These are phyloP conservation scores for Colletotrichum sp. DNA, from an alignment of 2,329 filamentous ascomycete genomes.

Conservation along the genomic window DNA sequence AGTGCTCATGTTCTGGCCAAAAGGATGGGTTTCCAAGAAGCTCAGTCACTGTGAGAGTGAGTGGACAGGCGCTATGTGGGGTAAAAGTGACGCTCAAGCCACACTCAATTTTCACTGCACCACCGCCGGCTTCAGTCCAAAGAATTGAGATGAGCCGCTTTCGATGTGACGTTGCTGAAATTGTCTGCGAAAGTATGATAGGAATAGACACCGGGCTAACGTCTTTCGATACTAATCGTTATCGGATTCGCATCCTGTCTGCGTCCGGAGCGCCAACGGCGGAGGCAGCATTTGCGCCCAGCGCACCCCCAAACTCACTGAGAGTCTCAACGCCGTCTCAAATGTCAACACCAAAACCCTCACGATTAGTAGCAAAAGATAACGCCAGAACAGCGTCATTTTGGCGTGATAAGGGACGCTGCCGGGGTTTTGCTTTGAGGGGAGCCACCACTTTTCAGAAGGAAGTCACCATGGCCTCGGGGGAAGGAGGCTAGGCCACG, in stretches of 20 bases:
- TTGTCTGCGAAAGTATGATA: not conserved
- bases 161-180: not conserved
- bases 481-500: no score
- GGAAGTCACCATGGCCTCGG: no score
- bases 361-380: not conserved
- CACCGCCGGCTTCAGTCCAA: not conserved
- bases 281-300: not conserved
- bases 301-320: not conserved
- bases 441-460: no score
- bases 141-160: not conserved
- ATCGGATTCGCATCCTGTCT: not conserved
- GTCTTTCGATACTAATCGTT: not conserved
- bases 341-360: not conserved
- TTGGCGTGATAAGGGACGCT: not conserved
- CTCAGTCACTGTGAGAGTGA: no score
- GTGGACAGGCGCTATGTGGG: constrained; percentile 1
- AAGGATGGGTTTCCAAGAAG: not conserved
- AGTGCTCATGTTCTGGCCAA: not conserved
- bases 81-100: constrained; percentile 6
- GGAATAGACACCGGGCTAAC: not conserved
- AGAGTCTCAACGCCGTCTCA: not conserved
- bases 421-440: no score
- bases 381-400: not conserved
- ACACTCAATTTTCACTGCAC: constrained; percentile 17
- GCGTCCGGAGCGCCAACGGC: not conserved